These are phyloP conservation scores for Hysterangium stoloniferum DNA, from an alignment of 768 basidiomycete species.

Conservation along the genomic window DNA sequence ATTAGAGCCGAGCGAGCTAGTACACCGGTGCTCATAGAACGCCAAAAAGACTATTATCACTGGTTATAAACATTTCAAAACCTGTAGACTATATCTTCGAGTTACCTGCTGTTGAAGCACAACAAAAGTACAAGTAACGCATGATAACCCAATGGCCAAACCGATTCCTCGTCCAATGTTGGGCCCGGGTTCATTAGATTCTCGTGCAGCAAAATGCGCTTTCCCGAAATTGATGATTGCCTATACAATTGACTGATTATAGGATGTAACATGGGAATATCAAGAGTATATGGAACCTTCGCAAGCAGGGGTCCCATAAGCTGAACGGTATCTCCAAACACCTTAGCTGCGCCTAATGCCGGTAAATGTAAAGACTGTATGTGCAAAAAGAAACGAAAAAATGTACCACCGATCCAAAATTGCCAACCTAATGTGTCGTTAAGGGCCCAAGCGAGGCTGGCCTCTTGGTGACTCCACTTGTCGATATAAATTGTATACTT, in stretches of 20 bases:
- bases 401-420: constrained; percentile 55
- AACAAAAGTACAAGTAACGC: constrained; percentile 41
- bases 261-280: neutral
- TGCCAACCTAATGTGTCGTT: constrained; percentile 50
- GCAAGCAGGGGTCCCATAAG: constrained; percentile 58
- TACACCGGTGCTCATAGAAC: constrained; percentile 59
- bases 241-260: constrained; percentile 22
- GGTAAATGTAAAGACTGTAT: neutral
- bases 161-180: constrained; percentile 47
- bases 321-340: constrained; percentile 52
- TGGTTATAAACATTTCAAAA: constrained; percentile 13
- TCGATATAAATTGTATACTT: neutral
- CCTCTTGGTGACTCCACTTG: constrained; percentile 37
- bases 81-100: constrained; percentile 16
- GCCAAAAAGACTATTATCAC: constrained; percentile 54
- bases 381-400: constrained; percentile 39
- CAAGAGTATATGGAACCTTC: constrained; percentile 30
- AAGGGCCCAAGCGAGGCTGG: constrained; percentile 52
- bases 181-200: constrained; percentile 28
- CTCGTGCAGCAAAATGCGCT: constrained; percentile 33
- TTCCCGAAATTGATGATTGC: constrained; percentile 56
- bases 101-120: constrained; percentile 56
- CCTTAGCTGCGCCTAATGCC: constrained; percentile 28
- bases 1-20: constrained; percentile 61
- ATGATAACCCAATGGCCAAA: constrained; percentile 49